Evolutionary conservation across 2,329 filamentous ascomycete species (phyloP), one percentile per base, ranked within the genome.

Genomic region (Alternaria tenuissima): DNA sequence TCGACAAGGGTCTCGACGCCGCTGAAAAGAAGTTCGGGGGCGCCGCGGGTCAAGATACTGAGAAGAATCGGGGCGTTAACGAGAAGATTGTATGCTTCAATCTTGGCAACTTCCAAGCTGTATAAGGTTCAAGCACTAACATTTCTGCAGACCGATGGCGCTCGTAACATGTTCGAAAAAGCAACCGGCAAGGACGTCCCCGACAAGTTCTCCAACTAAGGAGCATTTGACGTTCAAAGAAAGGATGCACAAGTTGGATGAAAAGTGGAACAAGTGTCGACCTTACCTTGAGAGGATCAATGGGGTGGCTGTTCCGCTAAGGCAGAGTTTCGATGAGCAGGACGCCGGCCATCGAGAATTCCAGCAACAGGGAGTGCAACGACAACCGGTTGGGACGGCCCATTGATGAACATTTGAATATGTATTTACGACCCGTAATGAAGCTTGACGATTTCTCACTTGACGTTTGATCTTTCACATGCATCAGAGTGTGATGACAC

Each of bases 91-190:
- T 78, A 70, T 11, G 73, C 67, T 14, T 34, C 18, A 3, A 7
- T 1, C 16, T 16, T 28, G 1, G 26, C 30, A 22, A 24, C 5
- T n/a, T 24, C n/a, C 14, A 41, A 18, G 34, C 2, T 32, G 24
- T 24, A 55, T 55, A 7, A 34, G 24, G 9, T 16, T 9, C n/a
- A 18, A 16, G 22, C 42, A 12, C 60, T 51, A 46, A 36, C 12
- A 16, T 12, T n/a, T 5, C 18, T 22, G 1, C 54, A 78, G 74
- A 86, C 84, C 56, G 84, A 87, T 70, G 74, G 76, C 42, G 81
- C 78, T 5, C 77, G 85, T 55, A 77, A 75, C 20, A 68, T 82
- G 66, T 86, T 86, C 54, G 84, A 87, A 73, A 83, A 84, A 71
- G 65, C 72, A 7, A 85, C 84, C 59, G 85, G 82, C 52, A 82